Evolutionary conservation across 1,284 basidiomycete genomes (phyloP), one percentile per base, ranked within the genome.

Genomic region (Mrakiaceae sp.): DNA sequence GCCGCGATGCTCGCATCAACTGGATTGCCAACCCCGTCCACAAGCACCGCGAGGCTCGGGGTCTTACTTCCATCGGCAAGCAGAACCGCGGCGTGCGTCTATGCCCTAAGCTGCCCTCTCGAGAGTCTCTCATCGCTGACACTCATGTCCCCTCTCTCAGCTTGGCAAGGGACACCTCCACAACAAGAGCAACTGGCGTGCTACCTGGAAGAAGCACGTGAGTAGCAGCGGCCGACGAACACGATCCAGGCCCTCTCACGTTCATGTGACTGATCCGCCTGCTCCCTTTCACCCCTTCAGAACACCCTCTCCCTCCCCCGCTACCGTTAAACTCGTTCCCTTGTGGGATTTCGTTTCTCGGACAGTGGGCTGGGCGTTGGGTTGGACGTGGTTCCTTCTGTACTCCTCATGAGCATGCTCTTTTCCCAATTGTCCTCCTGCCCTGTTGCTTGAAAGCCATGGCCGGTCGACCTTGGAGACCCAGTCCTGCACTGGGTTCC

Each of bases 1-100:
- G 91, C 70, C 88, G 93, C 69, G 95, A 99, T 76, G 80, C 95
- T 69, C 84, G 92, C 73, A 97, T 99, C 83, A 98, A 91, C 87
- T 98, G 94, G 95, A 98, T 99, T 80, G 82, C 83, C 76, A 93
- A 95, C 79, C 88, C 95, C 42, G 95, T 98, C 64, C 96, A 98
- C 88, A 99, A 98, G 82, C 91, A 88, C 77, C 87, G 96, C 76
- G 96, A 99, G 80, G 84, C 90, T 71, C 91, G 96, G 78, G 96
- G 96, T 72, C 91, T 99, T 72, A 99, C 96, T 74, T 86, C 87
- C 75, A 86, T 90, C 71, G 95, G 95, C 76, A 97, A 98, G 81
- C 87, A 92, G 82, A 78, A 78, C 76, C 71, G 77, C 84, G 89
- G 67, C 51, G 53, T 55, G 39, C 53, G 53, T 55, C 39, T 51